Evolutionary conservation across 2,329 filamentous ascomycete genomes (phyloP).

Genomic region (Neocucurbitaria cava): DNA sequence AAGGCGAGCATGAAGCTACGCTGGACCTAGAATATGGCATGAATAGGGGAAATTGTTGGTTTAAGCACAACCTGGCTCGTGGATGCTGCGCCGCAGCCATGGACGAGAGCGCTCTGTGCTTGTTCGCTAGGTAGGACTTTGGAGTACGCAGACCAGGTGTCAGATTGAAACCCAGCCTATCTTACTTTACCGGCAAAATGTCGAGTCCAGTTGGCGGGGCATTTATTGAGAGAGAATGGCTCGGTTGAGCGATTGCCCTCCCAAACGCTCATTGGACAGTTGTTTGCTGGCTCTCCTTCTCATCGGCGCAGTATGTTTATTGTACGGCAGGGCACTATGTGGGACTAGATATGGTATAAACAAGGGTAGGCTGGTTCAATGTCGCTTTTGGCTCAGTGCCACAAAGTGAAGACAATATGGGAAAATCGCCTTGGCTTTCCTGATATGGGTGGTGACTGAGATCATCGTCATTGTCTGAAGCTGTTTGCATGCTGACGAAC

Average conservation of each 20-base stretch:
- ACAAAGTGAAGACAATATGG: not conserved
- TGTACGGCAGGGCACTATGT: not conserved
- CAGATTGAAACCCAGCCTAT: not conserved
- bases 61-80: conserved; percentile 2
- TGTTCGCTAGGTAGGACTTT: not conserved
- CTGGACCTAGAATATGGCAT: conserved; percentile 4
- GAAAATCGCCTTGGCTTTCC: not conserved
- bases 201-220: not conserved
- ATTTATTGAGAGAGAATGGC: not conserved
- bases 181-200: not conserved
- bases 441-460: not conserved
- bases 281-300: not conserved
- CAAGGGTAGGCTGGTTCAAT: not conserved
- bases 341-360: not conserved
- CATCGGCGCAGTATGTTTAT: not conserved
- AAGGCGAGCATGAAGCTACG: conserved; percentile 1
- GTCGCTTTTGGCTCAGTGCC: not conserved
- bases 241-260: not conserved
- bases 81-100: not conserved
- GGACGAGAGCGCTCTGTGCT: not conserved
- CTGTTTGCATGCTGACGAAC: not conserved
- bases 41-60: conserved; percentile 7
- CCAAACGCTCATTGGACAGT: not conserved
- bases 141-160: not conserved
- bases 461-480: not conserved